Conservation (phyloP, 495 filamentous ascomycete species). For the Neurospora sp. region DNA sequence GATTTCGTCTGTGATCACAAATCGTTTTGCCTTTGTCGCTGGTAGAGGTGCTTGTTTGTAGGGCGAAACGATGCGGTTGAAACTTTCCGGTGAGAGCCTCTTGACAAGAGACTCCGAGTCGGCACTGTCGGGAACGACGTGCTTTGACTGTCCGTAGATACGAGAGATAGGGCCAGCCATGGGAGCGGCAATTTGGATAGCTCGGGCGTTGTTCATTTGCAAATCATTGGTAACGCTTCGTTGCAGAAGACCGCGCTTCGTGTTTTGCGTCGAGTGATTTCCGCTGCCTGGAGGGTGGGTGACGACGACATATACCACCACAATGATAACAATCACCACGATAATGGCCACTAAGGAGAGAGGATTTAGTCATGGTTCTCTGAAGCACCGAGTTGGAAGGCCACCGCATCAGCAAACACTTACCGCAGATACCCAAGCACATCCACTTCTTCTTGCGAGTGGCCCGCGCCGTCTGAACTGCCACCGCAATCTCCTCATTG, state of each 20-base stretch:
- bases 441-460: conserved; percentile 97
- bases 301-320: conserved; percentile 37
- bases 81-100: background rate
- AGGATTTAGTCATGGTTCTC: background rate
- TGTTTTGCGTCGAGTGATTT: background rate
- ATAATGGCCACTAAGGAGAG: conserved; percentile 36
- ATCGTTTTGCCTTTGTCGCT: background rate
- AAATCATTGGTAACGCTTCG: conserved; percentile 18
- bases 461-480: conserved; percentile 67
- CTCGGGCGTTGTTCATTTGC: conserved; percentile 20
- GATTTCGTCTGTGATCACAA: background rate
- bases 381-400: background rate
- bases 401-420: conserved; percentile 28
- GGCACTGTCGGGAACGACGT: conserved; percentile 8
- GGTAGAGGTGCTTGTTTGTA: background rate
- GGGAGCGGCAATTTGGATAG: conserved; percentile 16
- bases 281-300: conserved; percentile 13
- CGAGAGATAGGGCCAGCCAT: conserved; percentile 7
- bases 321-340: conserved; percentile 38
- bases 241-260: conserved; percentile 19
- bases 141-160: conserved; percentile 13
- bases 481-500: conserved; percentile 66
- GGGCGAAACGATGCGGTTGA: background rate
- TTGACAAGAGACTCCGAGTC: background rate
- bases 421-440: conserved; percentile 72